A percentile compares a stretch with the other conserved stretches of the same genome.
phyloP scores from a whole-genome alignment of 306 rosid species.

The Quercus gilva region DNA sequence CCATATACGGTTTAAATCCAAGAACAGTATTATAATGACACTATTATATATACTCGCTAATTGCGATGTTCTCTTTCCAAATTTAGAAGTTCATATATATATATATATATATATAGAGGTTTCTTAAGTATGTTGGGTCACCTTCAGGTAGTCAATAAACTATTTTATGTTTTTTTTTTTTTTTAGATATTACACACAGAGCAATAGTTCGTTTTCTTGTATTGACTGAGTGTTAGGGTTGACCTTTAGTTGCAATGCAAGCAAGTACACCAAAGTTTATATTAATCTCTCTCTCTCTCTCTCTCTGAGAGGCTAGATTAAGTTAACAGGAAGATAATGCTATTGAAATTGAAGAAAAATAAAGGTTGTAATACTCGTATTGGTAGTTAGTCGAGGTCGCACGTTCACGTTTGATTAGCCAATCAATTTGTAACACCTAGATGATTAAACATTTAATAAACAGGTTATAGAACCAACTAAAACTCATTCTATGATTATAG shows the following conservation, averaged over 20 bases:
- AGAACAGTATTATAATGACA: not conserved
- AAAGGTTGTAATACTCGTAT: not conserved
- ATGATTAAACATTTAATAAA: not conserved
- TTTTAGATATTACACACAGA: not conserved
- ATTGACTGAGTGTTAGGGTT: not conserved
- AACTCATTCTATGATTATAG: not conserved
- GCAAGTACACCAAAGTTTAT: not conserved
- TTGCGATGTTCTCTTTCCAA: not conserved
- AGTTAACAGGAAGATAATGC: too few species aligned
- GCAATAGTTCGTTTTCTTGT: not conserved
- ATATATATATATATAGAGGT: not conserved
- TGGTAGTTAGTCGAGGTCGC: not conserved
- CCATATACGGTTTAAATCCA: not conserved
- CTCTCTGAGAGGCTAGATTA: not conserved
- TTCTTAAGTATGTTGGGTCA: not conserved
- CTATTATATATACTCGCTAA: not conserved
- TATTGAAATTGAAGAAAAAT: not conserved
- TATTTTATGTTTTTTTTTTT: not conserved
- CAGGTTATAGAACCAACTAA: not conserved
- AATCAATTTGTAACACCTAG: not conserved
- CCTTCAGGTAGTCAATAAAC: not conserved
- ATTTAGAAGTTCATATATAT: not conserved
- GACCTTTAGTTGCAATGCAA: constrained; percentile 13
- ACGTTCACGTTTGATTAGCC: not conserved
- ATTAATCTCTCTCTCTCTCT: not conserved